Evolutionary conservation across 1,139 yeast genomes (phyloP).

Genomic region (Citeromyces siamensis): DNA sequence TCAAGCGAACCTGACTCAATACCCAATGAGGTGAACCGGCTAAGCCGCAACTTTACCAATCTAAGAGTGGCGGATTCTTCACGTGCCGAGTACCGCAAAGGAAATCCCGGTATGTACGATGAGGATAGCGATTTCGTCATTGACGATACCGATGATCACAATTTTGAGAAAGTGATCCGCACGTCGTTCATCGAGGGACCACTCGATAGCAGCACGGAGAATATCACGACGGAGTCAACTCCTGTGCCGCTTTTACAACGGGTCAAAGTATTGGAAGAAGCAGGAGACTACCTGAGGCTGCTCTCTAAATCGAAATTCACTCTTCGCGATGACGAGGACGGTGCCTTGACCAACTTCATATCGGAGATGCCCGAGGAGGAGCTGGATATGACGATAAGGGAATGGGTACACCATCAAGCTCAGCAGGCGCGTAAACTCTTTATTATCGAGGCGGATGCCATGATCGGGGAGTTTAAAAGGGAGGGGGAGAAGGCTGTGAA

Average conservation of each 20-base stretch:
- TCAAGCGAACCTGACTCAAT: not conserved
- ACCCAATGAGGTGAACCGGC: no score
- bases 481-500: slow-evolving; percentile 32
- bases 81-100: not conserved
- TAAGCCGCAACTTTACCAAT: no score
- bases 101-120: not conserved
- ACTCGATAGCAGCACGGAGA: not conserved
- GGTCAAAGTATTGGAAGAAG: slow-evolving; percentile 13
- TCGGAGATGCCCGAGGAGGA: slow-evolving; percentile 62
- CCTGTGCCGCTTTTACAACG: not conserved
- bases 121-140: slow-evolving; percentile 1
- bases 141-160: not conserved
- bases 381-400: slow-evolving; percentile 51
- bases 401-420: slow-evolving; percentile 55
- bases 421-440: slow-evolving; percentile 27
- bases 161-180: slow-evolving; percentile 3
- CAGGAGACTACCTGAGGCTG: slow-evolving; percentile 14
- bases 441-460: slow-evolving; percentile 22
- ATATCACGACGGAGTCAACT: not conserved
- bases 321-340: slow-evolving; percentile 41
- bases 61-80: no score
- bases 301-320: slow-evolving; percentile 16
- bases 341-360: slow-evolving; percentile 49
- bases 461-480: slow-evolving; percentile 29
- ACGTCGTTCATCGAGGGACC: not conserved